Evolutionary conservation across 139 green algal species (phyloP), one percentile per base, ranked within the genome.

Genomic region (Picochlorum costavermella): DNA sequence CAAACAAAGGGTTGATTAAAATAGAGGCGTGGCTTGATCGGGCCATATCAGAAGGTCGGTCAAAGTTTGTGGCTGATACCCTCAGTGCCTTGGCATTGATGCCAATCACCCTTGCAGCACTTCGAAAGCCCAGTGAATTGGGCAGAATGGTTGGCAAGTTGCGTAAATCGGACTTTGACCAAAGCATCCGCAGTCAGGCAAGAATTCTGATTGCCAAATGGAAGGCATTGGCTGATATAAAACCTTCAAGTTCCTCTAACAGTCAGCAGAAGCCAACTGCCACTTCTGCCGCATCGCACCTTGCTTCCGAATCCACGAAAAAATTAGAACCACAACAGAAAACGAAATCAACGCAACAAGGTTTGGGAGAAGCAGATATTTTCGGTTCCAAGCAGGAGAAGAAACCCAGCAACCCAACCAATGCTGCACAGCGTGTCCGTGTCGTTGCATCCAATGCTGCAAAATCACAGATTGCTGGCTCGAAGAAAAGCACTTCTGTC

Each of bases 11-110:
- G 20, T 50, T 78, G 23, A 49, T 61, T 2, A 46, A 50, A 28
- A 28, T 78, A 29, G 40, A 77, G 43, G 9, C 23, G 29, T 78
- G 72, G 72, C 63, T 78, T 51, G 13, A 23, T 10, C 50, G 68
- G 12, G 49, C 50, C 6, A 49, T 77, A 2, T 37, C 14, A 12
- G 68, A 46, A 31, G 48, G 37, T 31, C 69, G 64, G 29, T 37
- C 29, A 17, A 60, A 65, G 16, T 33, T 65, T n/a, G 51, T 64
- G 16, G 40, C 56, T 1, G 56, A 61, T 3, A 6, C 50, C 1
- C 50, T 78, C 20, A 60, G n/a, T 4, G 53, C 37, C 31, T 53
- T 78, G 40, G 60, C 58, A 26, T 45, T 31, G 31, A 36, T 78
- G 68, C 72, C 72, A 3, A 65, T 78, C 59, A 66, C 68, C 36